A percentile compares a stretch with the other conserved stretches of the same genome.
Evolutionary conservation across 805 yeast species (phyloP).

Genomic region (Metschnikowia orientalis): DNA sequence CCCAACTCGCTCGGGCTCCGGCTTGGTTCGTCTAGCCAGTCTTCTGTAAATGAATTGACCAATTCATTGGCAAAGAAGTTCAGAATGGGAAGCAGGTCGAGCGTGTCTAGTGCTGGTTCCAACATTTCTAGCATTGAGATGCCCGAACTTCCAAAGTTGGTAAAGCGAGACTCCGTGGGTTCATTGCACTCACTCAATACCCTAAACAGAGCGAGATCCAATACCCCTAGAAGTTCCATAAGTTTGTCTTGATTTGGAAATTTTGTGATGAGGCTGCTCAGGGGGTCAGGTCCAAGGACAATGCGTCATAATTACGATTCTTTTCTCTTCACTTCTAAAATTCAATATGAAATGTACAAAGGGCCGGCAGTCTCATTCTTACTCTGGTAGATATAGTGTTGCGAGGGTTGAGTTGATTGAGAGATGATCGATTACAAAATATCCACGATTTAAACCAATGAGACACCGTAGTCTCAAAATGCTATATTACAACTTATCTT

Average conservation of each 20-base stretch:
- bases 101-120: constrained; percentile 22
- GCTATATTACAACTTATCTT: too few relatives aligned
- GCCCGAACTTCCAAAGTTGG: constrained; percentile 17
- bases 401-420: too few relatives aligned
- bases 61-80: constrained; percentile 45
- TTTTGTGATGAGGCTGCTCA: too few relatives aligned
- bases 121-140: constrained; percentile 28
- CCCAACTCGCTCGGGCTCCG: constrained; percentile 16
- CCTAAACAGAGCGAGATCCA: constrained; percentile 30
- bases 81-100: constrained; percentile 27
- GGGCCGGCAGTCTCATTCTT: too few relatives aligned
- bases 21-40: constrained; percentile 9
- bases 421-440: too few relatives aligned
- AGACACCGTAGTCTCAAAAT: too few relatives aligned
- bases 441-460: too few relatives aligned
- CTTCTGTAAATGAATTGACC: constrained; percentile 38
- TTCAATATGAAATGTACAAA: too few relatives aligned
- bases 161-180: constrained; percentile 29
- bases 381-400: too few relatives aligned
- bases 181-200: constrained; percentile 40
- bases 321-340: too few relatives aligned
- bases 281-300: too few relatives aligned
- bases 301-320: too few relatives aligned
- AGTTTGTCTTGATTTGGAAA: constrained; percentile 18
- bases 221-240: constrained; percentile 34